phyloP scores from a whole-genome alignment of 2,329 filamentous ascomycete species.

The Paraconiothyrium brasiliense region DNA sequence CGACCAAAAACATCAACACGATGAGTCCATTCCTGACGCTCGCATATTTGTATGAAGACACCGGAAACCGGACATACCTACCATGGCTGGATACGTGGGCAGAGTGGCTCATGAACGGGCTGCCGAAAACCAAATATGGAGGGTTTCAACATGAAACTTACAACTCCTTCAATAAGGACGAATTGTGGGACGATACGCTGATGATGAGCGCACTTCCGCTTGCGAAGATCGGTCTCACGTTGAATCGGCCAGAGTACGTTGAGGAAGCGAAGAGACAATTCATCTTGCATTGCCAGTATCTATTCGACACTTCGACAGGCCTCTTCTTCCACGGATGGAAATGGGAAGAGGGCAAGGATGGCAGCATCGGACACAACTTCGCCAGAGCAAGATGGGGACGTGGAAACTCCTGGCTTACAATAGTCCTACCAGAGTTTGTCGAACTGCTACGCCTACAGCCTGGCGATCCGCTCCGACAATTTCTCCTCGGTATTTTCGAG shows the following conservation, averaged over 20 bases:
- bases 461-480: conserved; percentile 67
- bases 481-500: conserved; percentile 70
- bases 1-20: conserved; percentile 87
- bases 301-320: conserved; percentile 76
- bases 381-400: conserved; percentile 65
- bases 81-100: conserved; percentile 84
- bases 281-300: conserved; percentile 79
- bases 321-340: conserved; percentile 87
- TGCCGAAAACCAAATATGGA: conserved; percentile 75
- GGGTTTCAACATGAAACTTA: conserved; percentile 82
- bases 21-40: conserved; percentile 82
- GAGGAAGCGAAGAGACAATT: conserved; percentile 82
- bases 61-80: conserved; percentile 71
- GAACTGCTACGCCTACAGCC: conserved; percentile 72
- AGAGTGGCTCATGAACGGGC: conserved; percentile 82
- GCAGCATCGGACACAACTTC: conserved; percentile 65
- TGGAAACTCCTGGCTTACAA: conserved; percentile 80
- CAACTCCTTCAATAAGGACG: conserved; percentile 73
- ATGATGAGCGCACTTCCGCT: conserved; percentile 89
- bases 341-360: conserved; percentile 68
- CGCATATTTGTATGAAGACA: conserved; percentile 81
- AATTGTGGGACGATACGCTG: conserved; percentile 85
- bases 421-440: conserved; percentile 83
- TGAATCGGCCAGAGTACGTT: conserved; percentile 76
- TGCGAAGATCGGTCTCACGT: conserved; percentile 78